These are phyloP conservation scores for Dryadomyces quercivorus DNA, from an alignment of 2,329 filamentous ascomycete genomes.

Conservation along the genomic window DNA sequence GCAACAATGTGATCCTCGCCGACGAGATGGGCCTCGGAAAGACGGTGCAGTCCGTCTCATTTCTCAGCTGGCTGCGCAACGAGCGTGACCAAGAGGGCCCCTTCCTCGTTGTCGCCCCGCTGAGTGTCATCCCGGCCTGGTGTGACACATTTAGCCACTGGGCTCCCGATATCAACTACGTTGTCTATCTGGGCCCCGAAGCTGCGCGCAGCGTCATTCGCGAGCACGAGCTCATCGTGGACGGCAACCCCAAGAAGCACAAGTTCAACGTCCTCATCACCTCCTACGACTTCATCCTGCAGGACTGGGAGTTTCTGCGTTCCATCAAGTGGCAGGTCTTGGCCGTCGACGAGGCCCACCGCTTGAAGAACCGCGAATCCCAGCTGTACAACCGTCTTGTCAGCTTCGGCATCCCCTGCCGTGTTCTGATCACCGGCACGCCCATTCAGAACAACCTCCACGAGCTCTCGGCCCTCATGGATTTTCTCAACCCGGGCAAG, in stretches of 20 bases:
- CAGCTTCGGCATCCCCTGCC: slow-evolving; percentile 77
- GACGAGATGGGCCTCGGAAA: slow-evolving; percentile 99
- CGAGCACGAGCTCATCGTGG: slow-evolving; percentile 78
- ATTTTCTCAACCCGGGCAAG: slow-evolving; percentile 94
- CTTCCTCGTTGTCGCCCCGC: slow-evolving; percentile 90
- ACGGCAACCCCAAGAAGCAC: slow-evolving; percentile 74
- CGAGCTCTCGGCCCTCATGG: slow-evolving; percentile 82
- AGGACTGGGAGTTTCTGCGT: slow-evolving; percentile 71
- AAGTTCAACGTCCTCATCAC: slow-evolving; percentile 98
- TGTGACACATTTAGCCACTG: slow-evolving; percentile 95
- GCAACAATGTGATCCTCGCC: slow-evolving; percentile 91
- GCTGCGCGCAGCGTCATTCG: slow-evolving; percentile 76
- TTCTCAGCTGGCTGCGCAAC: slow-evolving; percentile 94
- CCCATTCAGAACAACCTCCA: slow-evolving; percentile 95
- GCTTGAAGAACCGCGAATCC: slow-evolving; percentile 90
- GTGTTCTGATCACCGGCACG: slow-evolving; percentile 89
- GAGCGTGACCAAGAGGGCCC: slow-evolving; percentile 82
- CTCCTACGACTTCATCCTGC: slow-evolving; percentile 91
- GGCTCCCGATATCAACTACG: slow-evolving; percentile 93
- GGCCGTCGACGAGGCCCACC: slow-evolving; percentile 91
- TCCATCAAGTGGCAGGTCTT: slow-evolving; percentile 97
- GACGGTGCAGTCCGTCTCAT: slow-evolving; percentile 93
- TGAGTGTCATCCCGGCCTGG: slow-evolving; percentile 97
- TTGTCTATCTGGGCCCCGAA: slow-evolving; percentile 89
- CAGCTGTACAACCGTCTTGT: slow-evolving; percentile 79